These are phyloP conservation scores for Danielozyma ontarioensis DNA, from an alignment of 805 yeast species.

Conservation along the genomic window DNA sequence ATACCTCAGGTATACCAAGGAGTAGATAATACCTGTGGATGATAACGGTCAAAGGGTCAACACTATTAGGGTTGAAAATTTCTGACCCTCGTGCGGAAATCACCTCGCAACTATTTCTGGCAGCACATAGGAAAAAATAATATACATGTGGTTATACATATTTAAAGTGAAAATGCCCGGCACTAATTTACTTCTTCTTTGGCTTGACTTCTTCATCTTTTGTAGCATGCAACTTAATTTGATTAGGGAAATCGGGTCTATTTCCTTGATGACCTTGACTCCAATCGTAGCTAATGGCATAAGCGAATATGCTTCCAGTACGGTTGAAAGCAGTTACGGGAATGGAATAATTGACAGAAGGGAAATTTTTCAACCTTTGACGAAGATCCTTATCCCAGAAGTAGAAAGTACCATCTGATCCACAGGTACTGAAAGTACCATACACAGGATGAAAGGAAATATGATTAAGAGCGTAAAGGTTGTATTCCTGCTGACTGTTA, in stretches of 20 bases:
- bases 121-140: too few relatives aligned
- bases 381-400: conserved; percentile 95
- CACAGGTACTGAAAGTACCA: conserved; percentile 92
- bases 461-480: conserved; percentile 74
- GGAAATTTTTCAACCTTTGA: conserved; percentile 79
- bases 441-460: conserved; percentile 82
- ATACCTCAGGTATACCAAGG: too few relatives aligned
- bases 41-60: too few relatives aligned
- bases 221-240: conserved; percentile 76
- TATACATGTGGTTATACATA: too few relatives aligned
- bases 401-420: conserved; percentile 89
- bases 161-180: background rate
- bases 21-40: too few relatives aligned
- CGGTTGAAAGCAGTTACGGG: conserved; percentile 78
- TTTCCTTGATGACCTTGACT: conserved; percentile 80
- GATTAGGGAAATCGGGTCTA: conserved; percentile 67
- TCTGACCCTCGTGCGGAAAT: too few relatives aligned
- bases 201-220: conserved; percentile 82
- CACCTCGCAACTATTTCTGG: too few relatives aligned
- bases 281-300: conserved; percentile 95
- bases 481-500: conserved; percentile 38
- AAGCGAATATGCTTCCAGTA: conserved; percentile 80
- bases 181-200: conserved; percentile 27
- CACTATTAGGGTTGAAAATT: too few relatives aligned
- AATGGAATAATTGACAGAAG: conserved; percentile 61